Evolutionary conservation across 495 filamentous ascomycete species (phyloP), one percentile per base, ranked within the genome.

Genomic region (Amphirosellinia nigrospora): DNA sequence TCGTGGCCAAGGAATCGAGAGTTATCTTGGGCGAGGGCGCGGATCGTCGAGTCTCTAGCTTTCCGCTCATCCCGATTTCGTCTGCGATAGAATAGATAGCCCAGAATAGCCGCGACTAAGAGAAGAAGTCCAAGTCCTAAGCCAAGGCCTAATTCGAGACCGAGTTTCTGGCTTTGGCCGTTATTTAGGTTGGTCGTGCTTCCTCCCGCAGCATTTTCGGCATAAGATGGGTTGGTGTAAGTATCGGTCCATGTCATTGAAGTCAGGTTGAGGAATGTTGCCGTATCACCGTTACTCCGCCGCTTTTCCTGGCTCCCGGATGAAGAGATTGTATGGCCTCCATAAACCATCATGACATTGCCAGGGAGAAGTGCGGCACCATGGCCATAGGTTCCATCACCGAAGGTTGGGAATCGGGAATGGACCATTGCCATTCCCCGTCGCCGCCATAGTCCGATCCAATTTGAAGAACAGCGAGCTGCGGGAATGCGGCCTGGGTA

Each of bases 311-410:
- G 78, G n/a, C 81, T 75, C 30, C 70, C 72, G 5, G 86, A 80
- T 21, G 81, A 73, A 9, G 87, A 79, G 66, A 97, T 96, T 11
- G 75, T 82, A 70, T 92, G 94, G 2, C 95, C 95, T 19, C 95
- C 95, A 53, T 90, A 86, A 34, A 97, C 82, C 91, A 98, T 92
- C 92, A 98, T 93, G 0, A 97, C 86, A 70, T 90, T 92, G 2
- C 94, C 95, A 23, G 92, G 90, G 19, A 98, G 86, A 84, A 97
- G 87, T 6, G 84, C 86, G 5, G 93, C 93, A 3, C 91, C 95
- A 78, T 98, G 95, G 4, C 95, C 95, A 75, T 92, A 96, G 4
- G 96, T 81, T 0, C 93, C 94, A 13, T 73, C 64, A 4, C 77
- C 81, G 82, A 73, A 8, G 86, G 87, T 61, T 84, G 79, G 2